phyloP scores from a whole-genome alignment of 2,329 filamentous ascomycete genomes.

The Trichophyton equinum region DNA sequence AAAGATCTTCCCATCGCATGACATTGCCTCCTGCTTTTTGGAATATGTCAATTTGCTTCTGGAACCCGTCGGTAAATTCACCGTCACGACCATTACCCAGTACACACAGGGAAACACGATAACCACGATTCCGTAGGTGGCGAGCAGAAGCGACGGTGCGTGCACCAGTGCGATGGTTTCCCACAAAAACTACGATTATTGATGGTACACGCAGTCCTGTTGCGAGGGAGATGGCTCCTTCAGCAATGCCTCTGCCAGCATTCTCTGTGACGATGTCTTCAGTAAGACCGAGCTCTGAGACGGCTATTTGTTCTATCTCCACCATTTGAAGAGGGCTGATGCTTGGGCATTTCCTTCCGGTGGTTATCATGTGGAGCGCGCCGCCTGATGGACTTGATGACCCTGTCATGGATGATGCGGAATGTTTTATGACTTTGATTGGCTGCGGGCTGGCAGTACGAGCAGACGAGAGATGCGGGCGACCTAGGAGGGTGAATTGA shows the following conservation, averaged over 20 bases:
- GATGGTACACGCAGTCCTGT: conserved; percentile 44
- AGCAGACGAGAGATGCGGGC: conserved; percentile 25
- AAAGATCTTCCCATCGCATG: conserved; percentile 47
- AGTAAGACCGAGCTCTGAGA: conserved; percentile 71
- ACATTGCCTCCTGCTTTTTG: conserved; percentile 70
- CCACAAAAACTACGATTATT: conserved; percentile 67
- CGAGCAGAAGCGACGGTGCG: conserved; percentile 74
- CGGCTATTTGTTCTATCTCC: conserved; percentile 81
- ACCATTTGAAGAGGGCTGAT: conserved; percentile 70
- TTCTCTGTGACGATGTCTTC: conserved; percentile 90
- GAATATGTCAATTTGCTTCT: conserved; percentile 72
- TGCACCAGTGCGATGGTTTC: conserved; percentile 85
- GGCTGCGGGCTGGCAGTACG: conserved; percentile 30
- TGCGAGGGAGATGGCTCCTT: conserved; percentile 58
- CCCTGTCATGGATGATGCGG: conserved; percentile 33
- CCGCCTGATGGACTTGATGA: conserved; percentile 25
- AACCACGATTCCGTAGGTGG: conserved; percentile 71
- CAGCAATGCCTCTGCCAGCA: conserved; percentile 74
- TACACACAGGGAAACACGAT: conserved; percentile 70
- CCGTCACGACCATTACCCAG: conserved; percentile 73
- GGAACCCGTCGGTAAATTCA: conserved; percentile 66
- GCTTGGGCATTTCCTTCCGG: conserved; percentile 44
- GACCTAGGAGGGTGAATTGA: conserved; percentile 24
- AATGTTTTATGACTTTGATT: conserved; percentile 25
- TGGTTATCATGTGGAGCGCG: conserved; percentile 42